These are phyloP conservation scores for Neonectria coccinea DNA, from an alignment of 2,329 filamentous ascomycete genomes.

Conservation along the genomic window DNA sequence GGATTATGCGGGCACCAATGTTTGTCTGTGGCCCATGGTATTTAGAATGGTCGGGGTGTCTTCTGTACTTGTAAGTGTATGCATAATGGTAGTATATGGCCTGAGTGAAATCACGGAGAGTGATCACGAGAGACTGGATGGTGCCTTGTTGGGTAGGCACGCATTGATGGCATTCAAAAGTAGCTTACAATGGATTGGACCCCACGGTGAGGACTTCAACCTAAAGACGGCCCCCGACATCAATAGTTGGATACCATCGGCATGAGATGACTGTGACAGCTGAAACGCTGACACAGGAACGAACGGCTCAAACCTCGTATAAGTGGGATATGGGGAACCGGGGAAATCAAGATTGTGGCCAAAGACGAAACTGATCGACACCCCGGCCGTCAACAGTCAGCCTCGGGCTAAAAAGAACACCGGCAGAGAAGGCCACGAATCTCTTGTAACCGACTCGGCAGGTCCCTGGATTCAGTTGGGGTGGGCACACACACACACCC, in stretches of 20 bases:
- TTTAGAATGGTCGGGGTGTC: conserved; percentile 14
- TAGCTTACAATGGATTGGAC: neutral
- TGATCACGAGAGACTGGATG: neutral
- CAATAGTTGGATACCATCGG: conserved; percentile 1
- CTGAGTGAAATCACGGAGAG: neutral
- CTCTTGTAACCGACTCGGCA: conserved; percentile 5
- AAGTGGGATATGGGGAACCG: conserved; percentile 10
- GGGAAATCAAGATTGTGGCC: neutral
- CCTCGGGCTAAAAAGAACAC: neutral
- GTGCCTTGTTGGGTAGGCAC: neutral
- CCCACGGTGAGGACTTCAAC: neutral
- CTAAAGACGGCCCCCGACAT: neutral
- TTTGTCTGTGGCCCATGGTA: neutral
- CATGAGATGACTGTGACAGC: conserved; percentile 7
- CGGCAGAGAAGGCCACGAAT: conserved; percentile 8
- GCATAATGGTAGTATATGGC: neutral
- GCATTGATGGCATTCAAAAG: neutral
- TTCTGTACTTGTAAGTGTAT: conserved; percentile 14
- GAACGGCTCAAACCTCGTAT: conserved; percentile 5
- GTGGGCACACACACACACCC: neutral
- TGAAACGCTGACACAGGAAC: conserved; percentile 3
- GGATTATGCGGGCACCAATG: conserved; percentile 19
- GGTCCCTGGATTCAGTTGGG: neutral
- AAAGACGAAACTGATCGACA: conserved; percentile 16
- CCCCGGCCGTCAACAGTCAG: neutral